Evolutionary conservation across 129 eudicot species (phyloP), one percentile per base, ranked within the genome.

Genomic region (Artemisia annua): DNA sequence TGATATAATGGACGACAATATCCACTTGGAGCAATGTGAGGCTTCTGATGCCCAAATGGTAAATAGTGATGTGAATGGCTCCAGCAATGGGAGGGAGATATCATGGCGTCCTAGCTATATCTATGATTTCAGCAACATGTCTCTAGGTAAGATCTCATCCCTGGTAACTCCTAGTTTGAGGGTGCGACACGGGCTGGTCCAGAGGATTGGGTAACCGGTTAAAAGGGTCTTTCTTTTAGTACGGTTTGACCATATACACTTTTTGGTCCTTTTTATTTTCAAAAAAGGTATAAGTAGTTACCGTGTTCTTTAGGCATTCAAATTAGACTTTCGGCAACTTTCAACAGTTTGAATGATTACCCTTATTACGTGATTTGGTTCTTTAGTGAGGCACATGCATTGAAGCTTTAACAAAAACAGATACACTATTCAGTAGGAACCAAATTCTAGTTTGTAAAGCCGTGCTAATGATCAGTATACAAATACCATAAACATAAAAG

Each of bases 1-100:
- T 2, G 98, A 93, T 62, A 80, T 93, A 43, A 93, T 93, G 98
- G 97, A 93, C 79, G 98, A 93, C 77, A 93, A 93, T 79, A 77
- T 93, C 80, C 82, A 84, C 83, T 73, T 92, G 89, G 88, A 85
- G 70, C 85, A 82, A 16, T 81, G 69, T 67, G 61, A 26, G 62
- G 55, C 76, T 22, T 71, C 76, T 65, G 77, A 67, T 60, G 73
- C 48, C 72, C 48, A 59, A 48, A 30, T 61, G 49, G 67, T 39
- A 26, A 48, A 55, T 26, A 30, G 48, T 28, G 48, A 58, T 61
- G 56, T 2, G 16, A 79, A 79, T 18, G 77, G 77, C 19, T 52
- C 66, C 11, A 43, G 63, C 30, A 63, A 56, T 43, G 75, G 75
- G 63, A 80, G 44, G 19, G 78, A 54, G 73, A 63, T 11, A 51